Evolutionary conservation across 2,329 filamentous ascomycete species (phyloP).

Genomic region (Biscogniauxia mediterranea): DNA sequence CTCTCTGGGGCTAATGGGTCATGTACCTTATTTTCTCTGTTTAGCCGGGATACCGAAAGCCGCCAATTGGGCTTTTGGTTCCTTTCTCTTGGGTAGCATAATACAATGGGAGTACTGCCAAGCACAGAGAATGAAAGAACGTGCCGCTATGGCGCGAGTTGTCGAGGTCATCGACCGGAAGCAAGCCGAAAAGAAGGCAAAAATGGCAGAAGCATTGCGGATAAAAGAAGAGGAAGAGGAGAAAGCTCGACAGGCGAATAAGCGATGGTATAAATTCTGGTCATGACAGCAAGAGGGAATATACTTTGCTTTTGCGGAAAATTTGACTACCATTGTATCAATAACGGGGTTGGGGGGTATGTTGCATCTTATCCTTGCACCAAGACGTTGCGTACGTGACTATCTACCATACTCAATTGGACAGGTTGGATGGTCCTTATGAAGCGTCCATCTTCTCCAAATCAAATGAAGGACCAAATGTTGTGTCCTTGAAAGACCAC

Average conservation of each 20-base stretch:
- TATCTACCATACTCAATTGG: constrained; percentile 3
- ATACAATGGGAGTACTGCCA: constrained; percentile 83
- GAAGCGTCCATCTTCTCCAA: neutral
- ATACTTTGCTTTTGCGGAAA: neutral
- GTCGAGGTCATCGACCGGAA: constrained; percentile 79
- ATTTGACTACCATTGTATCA: constrained; percentile 8
- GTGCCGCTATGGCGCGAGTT: constrained; percentile 78
- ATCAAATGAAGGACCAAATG: neutral
- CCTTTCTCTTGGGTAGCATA: constrained; percentile 68
- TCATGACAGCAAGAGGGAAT: constrained; percentile 29
- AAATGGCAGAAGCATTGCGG: constrained; percentile 40
- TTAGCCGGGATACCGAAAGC: constrained; percentile 61
- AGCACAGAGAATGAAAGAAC: constrained; percentile 69
- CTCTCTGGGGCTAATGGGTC: neutral
- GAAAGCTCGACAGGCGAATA: constrained; percentile 34
- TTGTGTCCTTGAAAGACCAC: neutral
- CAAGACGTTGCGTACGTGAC: constrained; percentile 9
- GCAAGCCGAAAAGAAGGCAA: constrained; percentile 58
- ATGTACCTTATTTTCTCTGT: constrained; percentile 4
- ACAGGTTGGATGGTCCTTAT: neutral
- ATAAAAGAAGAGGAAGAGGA: constrained; percentile 44
- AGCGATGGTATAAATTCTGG: constrained; percentile 58
- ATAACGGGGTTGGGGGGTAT: constrained; percentile 16
- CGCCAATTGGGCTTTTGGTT: constrained; percentile 82
- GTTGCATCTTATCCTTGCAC: constrained; percentile 10